phyloP scores from a whole-genome alignment of 768 basidiomycete species.

The Lentinula detonsa region DNA sequence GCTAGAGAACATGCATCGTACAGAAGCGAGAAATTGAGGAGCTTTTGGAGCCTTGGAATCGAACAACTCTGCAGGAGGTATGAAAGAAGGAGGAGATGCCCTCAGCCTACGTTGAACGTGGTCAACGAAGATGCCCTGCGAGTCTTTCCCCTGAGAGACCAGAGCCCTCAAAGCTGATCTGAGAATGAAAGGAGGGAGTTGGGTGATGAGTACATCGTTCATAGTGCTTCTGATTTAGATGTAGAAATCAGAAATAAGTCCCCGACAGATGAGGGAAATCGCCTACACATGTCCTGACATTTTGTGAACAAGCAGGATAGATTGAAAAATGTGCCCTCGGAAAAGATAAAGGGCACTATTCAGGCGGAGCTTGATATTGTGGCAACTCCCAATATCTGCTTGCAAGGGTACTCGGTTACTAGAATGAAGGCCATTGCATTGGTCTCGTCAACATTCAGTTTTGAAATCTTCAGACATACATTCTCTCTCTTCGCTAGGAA shows the following conservation, averaged over 20 bases:
- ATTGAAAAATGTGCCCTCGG: background rate
- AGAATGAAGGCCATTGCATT: background rate
- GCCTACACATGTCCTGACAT: slow-evolving; percentile 4
- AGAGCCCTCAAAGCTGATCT: slow-evolving; percentile 10
- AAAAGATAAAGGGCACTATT: background rate
- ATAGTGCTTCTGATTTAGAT: slow-evolving; percentile 9
- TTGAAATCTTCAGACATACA: background rate
- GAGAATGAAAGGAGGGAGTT: slow-evolving; percentile 9
- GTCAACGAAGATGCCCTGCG: slow-evolving; percentile 9
- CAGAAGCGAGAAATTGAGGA: slow-evolving; percentile 5
- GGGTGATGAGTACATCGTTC: slow-evolving; percentile 13
- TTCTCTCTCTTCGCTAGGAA: background rate
- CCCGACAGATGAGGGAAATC: background rate
- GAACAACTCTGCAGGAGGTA: slow-evolving; percentile 8
- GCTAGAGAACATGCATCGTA: slow-evolving; percentile 11
- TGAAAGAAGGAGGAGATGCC: slow-evolving; percentile 7
- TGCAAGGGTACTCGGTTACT: background rate
- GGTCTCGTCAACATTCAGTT: background rate
- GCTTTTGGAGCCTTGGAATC: background rate
- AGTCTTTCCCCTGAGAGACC: slow-evolving; percentile 6
- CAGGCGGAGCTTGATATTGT: background rate
- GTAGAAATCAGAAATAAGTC: background rate
- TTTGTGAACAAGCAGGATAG: background rate
- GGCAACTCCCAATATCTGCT: background rate
- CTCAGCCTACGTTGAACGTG: slow-evolving; percentile 9